Conservation (phyloP, 192 early-diverging fungal species). For the Entomortierella chlamydospora region DNA sequence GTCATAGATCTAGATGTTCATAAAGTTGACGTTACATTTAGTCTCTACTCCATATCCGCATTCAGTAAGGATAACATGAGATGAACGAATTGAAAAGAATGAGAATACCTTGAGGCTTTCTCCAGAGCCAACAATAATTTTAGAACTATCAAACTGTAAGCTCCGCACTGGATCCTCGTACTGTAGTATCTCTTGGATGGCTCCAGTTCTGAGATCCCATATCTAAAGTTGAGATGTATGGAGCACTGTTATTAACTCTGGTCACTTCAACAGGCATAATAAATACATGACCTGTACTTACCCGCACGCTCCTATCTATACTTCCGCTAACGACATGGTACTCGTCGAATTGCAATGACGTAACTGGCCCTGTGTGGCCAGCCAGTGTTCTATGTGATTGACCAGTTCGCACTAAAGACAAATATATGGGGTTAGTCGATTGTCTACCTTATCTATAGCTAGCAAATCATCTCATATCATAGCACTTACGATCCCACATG, state of each 20-base stretch:
- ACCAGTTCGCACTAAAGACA: constrained; percentile 68
- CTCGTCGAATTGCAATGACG: constrained; percentile 75
- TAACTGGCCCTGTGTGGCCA: constrained; percentile 72
- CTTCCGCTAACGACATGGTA: constrained; percentile 79
- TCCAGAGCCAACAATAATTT: constrained; percentile 68
- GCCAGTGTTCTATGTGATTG: constrained; percentile 76
- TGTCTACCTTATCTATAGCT: neutral
- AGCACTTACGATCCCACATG: constrained; percentile 79
- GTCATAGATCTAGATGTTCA: constrained; percentile 62
- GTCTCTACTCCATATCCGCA: too few species aligned
- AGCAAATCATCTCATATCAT: neutral
- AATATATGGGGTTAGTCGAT: neutral
- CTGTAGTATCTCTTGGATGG: constrained; percentile 65
- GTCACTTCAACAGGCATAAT: neutral
- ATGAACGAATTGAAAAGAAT: neutral
- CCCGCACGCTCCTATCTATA: constrained; percentile 71
- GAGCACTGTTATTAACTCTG: too few species aligned
- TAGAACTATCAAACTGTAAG: constrained; percentile 64
- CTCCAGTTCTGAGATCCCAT: constrained; percentile 83
- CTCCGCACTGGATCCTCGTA: constrained; percentile 65
- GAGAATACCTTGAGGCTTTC: constrained; percentile 56
- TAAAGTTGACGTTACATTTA: neutral
- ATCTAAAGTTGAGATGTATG: constrained; percentile 47
- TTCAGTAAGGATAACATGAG: too few species aligned
- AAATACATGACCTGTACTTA: constrained; percentile 20